Conservation (phyloP, 306 rosid genomes). For the Quercus aquifolioides region DNA sequence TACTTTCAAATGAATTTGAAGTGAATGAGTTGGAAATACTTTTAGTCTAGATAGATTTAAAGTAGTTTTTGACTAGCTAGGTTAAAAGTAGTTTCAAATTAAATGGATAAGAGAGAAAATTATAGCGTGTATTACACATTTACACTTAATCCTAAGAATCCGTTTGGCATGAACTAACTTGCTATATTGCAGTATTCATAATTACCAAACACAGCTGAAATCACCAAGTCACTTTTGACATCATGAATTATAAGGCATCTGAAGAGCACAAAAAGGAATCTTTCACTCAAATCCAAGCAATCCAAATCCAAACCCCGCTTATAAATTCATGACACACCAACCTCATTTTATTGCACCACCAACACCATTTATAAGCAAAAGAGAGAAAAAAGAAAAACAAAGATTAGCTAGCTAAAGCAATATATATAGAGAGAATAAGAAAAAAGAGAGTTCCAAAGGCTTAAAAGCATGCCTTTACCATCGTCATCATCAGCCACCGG, state of each 20-base stretch:
- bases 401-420: neutral
- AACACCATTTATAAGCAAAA: neutral
- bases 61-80: too few relatives aligned
- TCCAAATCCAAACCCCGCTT: slow-evolving; percentile 17
- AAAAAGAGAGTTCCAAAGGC: slow-evolving; percentile 30
- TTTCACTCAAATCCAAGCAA: slow-evolving; percentile 23
- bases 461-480: slow-evolving; percentile 22
- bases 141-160: neutral
- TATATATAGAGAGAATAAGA: neutral
- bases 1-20: too few relatives aligned
- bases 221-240: slow-evolving; percentile 17
- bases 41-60: too few relatives aligned
- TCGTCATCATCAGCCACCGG: slow-evolving; percentile 21
- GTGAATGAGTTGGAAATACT: too few relatives aligned
- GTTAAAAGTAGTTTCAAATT: too few relatives aligned
- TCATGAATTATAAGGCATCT: slow-evolving; percentile 35
- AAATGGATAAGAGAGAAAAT: too few relatives aligned
- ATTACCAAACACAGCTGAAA: neutral
- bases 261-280: slow-evolving; percentile 40
- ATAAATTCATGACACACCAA: slow-evolving; percentile 41
- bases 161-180: neutral
- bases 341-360: slow-evolving; percentile 4
- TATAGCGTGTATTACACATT: too few relatives aligned
- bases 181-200: neutral
- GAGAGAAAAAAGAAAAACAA: neutral